These are phyloP conservation scores for Cucurbitaria berberidis DNA, from an alignment of 2,329 filamentous ascomycete species.

Conservation along the genomic window DNA sequence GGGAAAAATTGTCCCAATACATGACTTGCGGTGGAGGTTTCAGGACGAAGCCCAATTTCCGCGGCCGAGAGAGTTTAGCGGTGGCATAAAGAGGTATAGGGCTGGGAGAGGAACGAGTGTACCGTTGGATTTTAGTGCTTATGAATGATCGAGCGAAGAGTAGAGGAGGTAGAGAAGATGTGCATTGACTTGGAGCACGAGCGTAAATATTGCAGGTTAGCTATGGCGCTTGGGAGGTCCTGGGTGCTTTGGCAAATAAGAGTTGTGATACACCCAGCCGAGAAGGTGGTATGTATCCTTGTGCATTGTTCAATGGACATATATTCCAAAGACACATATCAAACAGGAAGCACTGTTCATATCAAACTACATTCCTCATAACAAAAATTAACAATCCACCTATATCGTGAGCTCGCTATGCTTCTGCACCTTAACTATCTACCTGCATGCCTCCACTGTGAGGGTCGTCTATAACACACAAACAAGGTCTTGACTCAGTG, in stretches of 20 bases:
- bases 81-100: constrained; percentile 78
- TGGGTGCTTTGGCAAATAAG: neutral
- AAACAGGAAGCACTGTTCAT: neutral
- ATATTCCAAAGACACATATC: neutral
- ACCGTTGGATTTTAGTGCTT: constrained; percentile 77
- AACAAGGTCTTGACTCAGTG: too few relatives aligned
- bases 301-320: neutral
- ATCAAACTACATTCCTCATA: too few relatives aligned
- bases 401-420: neutral
- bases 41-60: constrained; percentile 81
- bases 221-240: constrained; percentile 16
- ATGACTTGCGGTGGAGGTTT: constrained; percentile 86
- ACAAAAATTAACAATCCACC: too few relatives aligned
- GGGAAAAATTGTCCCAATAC: constrained; percentile 61
- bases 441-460: too few relatives aligned
- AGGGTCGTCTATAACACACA: too few relatives aligned
- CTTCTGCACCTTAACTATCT: too few relatives aligned
- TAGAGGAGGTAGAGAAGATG: neutral
- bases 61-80: constrained; percentile 80
- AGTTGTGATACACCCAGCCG: neutral
- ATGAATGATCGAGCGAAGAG: constrained; percentile 48
- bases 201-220: constrained; percentile 22
- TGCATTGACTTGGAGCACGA: neutral
- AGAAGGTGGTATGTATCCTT: neutral
- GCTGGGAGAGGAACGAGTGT: constrained; percentile 94